Conservation (phyloP, 768 basidiomycete genomes). For the Amanita phalloides region DNA sequence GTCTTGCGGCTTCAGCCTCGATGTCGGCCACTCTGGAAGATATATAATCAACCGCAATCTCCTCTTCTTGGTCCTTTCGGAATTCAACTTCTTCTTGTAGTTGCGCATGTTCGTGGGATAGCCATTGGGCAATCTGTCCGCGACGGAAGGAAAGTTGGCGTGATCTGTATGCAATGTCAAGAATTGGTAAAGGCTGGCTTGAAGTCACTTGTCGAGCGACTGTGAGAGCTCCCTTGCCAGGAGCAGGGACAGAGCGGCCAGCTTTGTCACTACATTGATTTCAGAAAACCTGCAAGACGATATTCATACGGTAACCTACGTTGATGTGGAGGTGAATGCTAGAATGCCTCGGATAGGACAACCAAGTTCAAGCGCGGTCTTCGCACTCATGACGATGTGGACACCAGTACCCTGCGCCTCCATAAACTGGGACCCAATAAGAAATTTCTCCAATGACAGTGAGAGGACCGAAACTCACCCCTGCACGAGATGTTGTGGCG, state of each 20-base stretch:
- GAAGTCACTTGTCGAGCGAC: constrained; percentile 80
- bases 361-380: constrained; percentile 91
- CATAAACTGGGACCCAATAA: constrained; percentile 57
- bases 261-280: constrained; percentile 75
- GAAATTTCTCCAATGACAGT: constrained; percentile 6
- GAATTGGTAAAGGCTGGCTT: constrained; percentile 67
- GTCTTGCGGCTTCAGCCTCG: constrained; percentile 81
- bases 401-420: constrained; percentile 93
- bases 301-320: constrained; percentile 37
- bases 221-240: constrained; percentile 85
- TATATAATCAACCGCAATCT: constrained; percentile 58
- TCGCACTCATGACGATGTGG: constrained; percentile 94
- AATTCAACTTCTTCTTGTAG: constrained; percentile 70
- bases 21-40: constrained; percentile 70
- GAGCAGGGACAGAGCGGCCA: constrained; percentile 94
- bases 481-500: constrained; percentile 90
- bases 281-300: neutral
- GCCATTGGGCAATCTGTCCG: constrained; percentile 90
- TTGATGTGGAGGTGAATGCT: constrained; percentile 93
- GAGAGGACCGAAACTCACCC: constrained; percentile 39
- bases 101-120: constrained; percentile 77
- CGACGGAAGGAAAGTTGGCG: constrained; percentile 96
- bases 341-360: constrained; percentile 89
- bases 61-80: constrained; percentile 41
- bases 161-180: constrained; percentile 80